phyloP scores from a whole-genome alignment of 2,329 filamentous ascomycete species.

The Tolypocladium tropicale region DNA sequence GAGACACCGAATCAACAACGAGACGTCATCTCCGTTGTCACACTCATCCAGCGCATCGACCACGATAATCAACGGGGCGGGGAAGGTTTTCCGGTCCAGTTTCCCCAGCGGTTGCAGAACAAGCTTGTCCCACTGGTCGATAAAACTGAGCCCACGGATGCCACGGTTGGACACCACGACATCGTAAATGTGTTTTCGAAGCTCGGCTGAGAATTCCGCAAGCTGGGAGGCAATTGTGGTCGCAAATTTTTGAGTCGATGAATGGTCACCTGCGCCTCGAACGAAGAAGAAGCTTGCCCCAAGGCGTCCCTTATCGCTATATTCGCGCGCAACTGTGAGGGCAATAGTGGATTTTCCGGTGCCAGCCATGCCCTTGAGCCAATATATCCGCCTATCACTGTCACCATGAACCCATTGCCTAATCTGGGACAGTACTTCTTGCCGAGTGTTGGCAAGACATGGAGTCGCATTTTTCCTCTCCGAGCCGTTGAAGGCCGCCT shows the following conservation, averaged over 20 bases:
- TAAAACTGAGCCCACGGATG: not conserved
- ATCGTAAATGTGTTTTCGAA: not conserved
- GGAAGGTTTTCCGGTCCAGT: too few relatives aligned
- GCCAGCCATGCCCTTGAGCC: not conserved
- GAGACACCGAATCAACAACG: not conserved
- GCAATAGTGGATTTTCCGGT: not conserved
- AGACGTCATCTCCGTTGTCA: not conserved
- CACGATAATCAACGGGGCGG: not conserved
- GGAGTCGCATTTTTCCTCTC: not conserved
- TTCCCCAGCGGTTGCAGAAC: not conserved
- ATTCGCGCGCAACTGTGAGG: not conserved
- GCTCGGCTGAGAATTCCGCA: not conserved
- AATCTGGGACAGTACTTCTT: not conserved
- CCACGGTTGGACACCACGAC: not conserved
- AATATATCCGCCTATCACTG: not conserved
- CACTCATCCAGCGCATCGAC: not conserved
- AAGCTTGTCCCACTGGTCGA: not conserved
- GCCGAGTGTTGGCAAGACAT: not conserved
- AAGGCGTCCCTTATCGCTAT: not conserved
- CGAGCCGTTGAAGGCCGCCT: not conserved
- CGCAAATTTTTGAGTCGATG: not conserved
- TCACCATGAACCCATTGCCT: not conserved
- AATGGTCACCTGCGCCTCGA: not conserved
- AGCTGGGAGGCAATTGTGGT: not conserved
- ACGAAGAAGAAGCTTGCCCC: not conserved